phyloP scores from a whole-genome alignment of 1,284 basidiomycete species.

The Wolfiporia cocos region DNA sequence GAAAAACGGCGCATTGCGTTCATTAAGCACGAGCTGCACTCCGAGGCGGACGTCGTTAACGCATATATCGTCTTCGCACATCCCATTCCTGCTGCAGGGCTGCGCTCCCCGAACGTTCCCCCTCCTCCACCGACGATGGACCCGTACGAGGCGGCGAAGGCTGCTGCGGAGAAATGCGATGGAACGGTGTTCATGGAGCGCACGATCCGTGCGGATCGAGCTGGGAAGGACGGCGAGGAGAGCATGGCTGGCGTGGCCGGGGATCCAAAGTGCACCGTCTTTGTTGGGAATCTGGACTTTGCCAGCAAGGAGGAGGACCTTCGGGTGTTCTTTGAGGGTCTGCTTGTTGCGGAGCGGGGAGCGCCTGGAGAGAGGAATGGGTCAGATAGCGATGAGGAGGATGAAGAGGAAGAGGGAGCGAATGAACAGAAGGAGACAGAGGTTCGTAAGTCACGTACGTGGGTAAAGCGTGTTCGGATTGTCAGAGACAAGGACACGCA shows the following conservation, averaged over 20 bases:
- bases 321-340: constrained; percentile 79
- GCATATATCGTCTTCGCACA: constrained; percentile 88
- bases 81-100: constrained; percentile 33
- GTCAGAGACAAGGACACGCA: neutral
- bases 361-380: constrained; percentile 24
- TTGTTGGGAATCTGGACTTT: constrained; percentile 94
- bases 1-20: constrained; percentile 96
- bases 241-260: constrained; percentile 21
- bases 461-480: constrained; percentile 72
- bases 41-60: constrained; percentile 64
- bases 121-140: constrained; percentile 50
- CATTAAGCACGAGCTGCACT: constrained; percentile 87
- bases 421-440: constrained; percentile 7
- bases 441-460: constrained; percentile 32
- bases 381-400: constrained; percentile 20
- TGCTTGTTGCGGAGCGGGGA: constrained; percentile 75
- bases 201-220: constrained; percentile 69
- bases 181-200: constrained; percentile 72
- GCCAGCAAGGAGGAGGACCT: constrained; percentile 88
- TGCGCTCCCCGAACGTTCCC: constrained; percentile 46
- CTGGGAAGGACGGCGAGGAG: constrained; percentile 35
- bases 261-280: constrained; percentile 82
- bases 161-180: constrained; percentile 61
- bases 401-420: constrained; percentile 20
- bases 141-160: constrained; percentile 67